Evolutionary conservation across 2,329 filamentous ascomycete genomes (phyloP), one percentile per base, ranked within the genome.

Genomic region (Nemania abortiva): DNA sequence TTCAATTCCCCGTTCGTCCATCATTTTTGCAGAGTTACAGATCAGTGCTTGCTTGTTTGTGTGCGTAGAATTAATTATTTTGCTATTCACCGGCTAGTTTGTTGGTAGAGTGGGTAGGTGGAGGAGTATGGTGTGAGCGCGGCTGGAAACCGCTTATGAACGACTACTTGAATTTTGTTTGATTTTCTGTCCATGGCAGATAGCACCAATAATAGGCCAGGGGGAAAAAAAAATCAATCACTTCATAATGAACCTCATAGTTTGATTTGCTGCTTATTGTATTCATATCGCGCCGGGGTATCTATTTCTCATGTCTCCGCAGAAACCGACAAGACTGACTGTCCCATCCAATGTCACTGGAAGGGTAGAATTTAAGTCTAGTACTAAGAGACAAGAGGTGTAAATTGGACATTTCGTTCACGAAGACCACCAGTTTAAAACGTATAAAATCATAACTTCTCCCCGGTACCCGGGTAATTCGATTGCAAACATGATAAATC

Each of bases 1-100:
- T 72, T 70, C 70, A 72, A 72, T 54, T 72, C 70, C 70, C 68
- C 59, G 68, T 70, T 66, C 59, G 68, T 70, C 68, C 70, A 72
- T 50, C 31, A 13, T 45, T 56, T 53, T 42, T 52, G 15, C 15
- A 18, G n/a, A 58, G 27, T 9, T 2, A n/a, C 13, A 15, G 37
- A 11, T 42, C 13, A 11, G 37, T 42, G 13, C 3, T 42, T 42
- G 37, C 6, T 15, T 42, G 13, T 42, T 42, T 42, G 37, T 42
- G 13, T 9, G 37, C 11, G 13, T 42, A 15, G 37, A 15, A 9
- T 42, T 7, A 15, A 42, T 42, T 13, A 15, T 15, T 42, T 13
- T 15, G 9, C 13, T 10, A 15, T 42, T 15, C 9, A 6, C 9
- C 18, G 15, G 13, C 42, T 47, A 47, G 4, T 47, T 47, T 4